Percentiles rank a stretch among this genome's conserved stretches.
Evolutionary conservation across 2,329 filamentous ascomycete species (phyloP).

Genomic region (Myotisia sp.): DNA sequence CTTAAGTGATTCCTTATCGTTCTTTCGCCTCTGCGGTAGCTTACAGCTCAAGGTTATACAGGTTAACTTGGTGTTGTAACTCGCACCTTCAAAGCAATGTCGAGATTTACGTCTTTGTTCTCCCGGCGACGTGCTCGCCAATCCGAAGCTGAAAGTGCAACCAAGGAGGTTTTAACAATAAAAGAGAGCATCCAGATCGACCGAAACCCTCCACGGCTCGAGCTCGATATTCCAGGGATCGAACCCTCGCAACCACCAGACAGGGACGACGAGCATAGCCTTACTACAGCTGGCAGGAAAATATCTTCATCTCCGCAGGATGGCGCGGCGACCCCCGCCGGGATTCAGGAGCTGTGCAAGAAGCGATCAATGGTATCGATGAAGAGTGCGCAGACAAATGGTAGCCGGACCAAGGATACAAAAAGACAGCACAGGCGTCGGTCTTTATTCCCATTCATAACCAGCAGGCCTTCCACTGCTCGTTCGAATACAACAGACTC

Average conservation of each 20-base stretch:
- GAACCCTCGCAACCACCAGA: neutral
- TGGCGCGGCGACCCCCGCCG: neutral
- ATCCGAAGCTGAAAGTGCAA: neutral
- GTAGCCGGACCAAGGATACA: slow-evolving; percentile 1
- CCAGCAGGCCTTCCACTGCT: slow-evolving; percentile 1
- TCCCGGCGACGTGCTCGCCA: slow-evolving; percentile 4
- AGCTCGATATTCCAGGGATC: slow-evolving; percentile 4
- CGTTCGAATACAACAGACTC: slow-evolving; percentile 2
- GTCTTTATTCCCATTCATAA: slow-evolving; percentile 2
- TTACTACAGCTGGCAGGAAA: neutral
- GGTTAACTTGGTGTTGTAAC: too few species aligned
- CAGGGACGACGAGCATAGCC: neutral
- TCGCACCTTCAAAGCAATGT: slow-evolving; percentile 1
- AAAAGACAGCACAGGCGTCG: neutral
- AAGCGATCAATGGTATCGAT: slow-evolving; percentile 2
- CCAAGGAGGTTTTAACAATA: too few species aligned
- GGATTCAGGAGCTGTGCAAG: slow-evolving; percentile 1
- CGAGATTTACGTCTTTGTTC: slow-evolving; percentile 3
- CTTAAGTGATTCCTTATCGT: too few species aligned
- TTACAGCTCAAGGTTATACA: too few species aligned
- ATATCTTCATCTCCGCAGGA: slow-evolving; percentile 1
- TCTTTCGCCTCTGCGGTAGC: too few species aligned
- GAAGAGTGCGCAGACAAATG: neutral
- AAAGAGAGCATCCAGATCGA: too few species aligned
- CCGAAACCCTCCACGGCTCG: slow-evolving; percentile 2